A percentile compares a stretch with the other conserved stretches of the same genome.
These are phyloP conservation scores for Xylaria sp. DNA, from an alignment of 2,329 filamentous ascomycete species.

Conservation along the genomic window DNA sequence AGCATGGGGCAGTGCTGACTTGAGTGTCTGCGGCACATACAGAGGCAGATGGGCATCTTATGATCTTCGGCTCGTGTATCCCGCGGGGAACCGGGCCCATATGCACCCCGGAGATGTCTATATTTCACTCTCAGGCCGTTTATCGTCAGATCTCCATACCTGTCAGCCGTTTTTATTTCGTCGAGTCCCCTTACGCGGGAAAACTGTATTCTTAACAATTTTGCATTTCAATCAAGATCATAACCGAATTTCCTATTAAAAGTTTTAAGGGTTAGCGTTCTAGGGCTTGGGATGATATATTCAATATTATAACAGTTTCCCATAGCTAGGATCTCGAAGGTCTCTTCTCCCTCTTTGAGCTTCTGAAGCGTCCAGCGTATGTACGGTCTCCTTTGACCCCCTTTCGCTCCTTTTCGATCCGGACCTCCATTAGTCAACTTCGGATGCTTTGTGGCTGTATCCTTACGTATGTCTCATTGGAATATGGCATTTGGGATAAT, in stretches of 20 bases:
- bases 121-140: not conserved
- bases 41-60: not conserved
- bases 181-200: not conserved
- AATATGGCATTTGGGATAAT: too few species aligned
- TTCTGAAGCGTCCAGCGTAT: too few species aligned
- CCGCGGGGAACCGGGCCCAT: conserved; percentile 1
- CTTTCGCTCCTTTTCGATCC: too few species aligned
- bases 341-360: too few species aligned
- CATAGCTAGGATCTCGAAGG: too few species aligned
- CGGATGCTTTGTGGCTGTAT: not conserved
- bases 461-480: too few species aligned
- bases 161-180: not conserved
- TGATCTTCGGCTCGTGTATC: not conserved
- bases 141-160: not conserved
- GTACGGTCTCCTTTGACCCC: too few species aligned
- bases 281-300: too few species aligned
- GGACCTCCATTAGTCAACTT: too few species aligned
- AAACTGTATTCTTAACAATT: not conserved
- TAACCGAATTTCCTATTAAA: not conserved
- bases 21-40: not conserved
- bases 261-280: too few species aligned
- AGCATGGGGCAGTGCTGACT: conserved; percentile 3
- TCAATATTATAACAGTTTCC: too few species aligned
- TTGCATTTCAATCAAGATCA: not conserved
- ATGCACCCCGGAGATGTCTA: conserved; percentile 18